Conservation (phyloP, 2,329 filamentous ascomycete species). For the Arthrobotrys entomopaga region DNA sequence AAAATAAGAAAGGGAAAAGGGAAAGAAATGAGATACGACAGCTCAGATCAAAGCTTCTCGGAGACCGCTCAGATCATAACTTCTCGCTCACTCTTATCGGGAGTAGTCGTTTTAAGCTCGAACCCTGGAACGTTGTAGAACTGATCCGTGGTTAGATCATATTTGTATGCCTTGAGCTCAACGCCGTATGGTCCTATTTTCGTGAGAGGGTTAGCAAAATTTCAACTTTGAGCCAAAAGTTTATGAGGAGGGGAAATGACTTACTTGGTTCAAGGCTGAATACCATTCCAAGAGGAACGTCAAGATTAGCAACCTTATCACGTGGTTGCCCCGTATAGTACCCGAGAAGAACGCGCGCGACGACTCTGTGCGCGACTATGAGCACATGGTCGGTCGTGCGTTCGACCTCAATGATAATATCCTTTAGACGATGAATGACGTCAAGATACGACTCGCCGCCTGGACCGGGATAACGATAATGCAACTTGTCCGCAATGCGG, state of each 20-base stretch:
- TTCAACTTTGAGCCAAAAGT: no score
- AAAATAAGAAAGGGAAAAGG: slow-evolving; percentile 1
- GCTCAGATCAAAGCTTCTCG: no score
- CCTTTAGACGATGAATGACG: slow-evolving; percentile 91
- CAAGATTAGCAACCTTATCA: slow-evolving; percentile 91
- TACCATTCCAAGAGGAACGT: slow-evolving; percentile 90
- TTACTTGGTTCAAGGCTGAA: slow-evolving; percentile 85
- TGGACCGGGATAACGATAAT: slow-evolving; percentile 94
- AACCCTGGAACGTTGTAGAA: slow-evolving; percentile 87
- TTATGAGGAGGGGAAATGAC: slow-evolving; percentile 34
- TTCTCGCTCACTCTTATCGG: slow-evolving; percentile 46
- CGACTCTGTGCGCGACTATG: slow-evolving; percentile 89
- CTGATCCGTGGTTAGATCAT: slow-evolving; percentile 79
- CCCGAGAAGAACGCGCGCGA: slow-evolving; percentile 89
- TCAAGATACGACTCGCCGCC: slow-evolving; percentile 97
- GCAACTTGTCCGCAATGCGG: slow-evolving; percentile 85
- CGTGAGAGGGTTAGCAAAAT: slow-evolving; percentile 31
- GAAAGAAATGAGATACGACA: not conserved
- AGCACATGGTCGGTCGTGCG: slow-evolving; percentile 95
- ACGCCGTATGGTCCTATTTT: slow-evolving; percentile 86
- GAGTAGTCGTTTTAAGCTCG: slow-evolving; percentile 43
- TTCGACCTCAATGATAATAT: slow-evolving; percentile 96
- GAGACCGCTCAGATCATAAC: slow-evolving; percentile 25
- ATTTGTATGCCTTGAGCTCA: slow-evolving; percentile 94
- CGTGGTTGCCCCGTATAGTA: slow-evolving; percentile 95